These are phyloP conservation scores for Trametes meyenii DNA, from an alignment of 768 basidiomycete genomes.

Conservation along the genomic window DNA sequence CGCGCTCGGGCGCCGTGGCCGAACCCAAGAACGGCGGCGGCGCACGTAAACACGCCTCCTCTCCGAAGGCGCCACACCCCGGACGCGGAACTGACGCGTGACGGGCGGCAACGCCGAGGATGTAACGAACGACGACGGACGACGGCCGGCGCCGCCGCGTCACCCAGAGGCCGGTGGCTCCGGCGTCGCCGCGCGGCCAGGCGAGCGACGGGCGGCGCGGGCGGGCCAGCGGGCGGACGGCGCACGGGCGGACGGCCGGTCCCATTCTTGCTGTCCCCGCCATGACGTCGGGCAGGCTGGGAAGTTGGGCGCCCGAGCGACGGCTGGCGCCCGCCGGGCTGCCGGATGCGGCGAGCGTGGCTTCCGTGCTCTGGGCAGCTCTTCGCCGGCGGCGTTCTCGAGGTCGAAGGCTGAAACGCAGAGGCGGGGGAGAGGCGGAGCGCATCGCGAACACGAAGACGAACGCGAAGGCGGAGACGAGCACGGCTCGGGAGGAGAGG, in stretches of 20 bases:
- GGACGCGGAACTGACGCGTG: too few relatives aligned
- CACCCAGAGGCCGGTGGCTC: background rate
- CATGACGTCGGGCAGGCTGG: constrained; percentile 11
- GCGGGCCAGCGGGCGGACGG: background rate
- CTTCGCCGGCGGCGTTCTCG: background rate
- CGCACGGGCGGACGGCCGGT: constrained; percentile 2
- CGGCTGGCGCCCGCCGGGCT: background rate
- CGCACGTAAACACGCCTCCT: background rate
- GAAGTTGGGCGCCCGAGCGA: constrained; percentile 13
- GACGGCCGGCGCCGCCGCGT: background rate
- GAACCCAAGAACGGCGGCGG: background rate
- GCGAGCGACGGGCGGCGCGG: background rate
- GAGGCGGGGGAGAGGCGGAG: background rate
- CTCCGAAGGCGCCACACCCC: background rate
- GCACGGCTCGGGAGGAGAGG: background rate
- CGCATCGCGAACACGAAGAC: background rate
- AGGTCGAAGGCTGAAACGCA: too few relatives aligned
- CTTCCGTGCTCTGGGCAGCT: background rate
- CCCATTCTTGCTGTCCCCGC: constrained; percentile 16
- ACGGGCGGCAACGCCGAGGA: background rate
- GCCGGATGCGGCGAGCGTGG: background rate
- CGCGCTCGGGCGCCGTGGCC: background rate
- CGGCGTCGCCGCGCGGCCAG: background rate
- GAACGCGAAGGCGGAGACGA: background rate
- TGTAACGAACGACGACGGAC: too few relatives aligned